phyloP scores from a whole-genome alignment of 805 yeast species.

The Dipodascus geniculatus region DNA sequence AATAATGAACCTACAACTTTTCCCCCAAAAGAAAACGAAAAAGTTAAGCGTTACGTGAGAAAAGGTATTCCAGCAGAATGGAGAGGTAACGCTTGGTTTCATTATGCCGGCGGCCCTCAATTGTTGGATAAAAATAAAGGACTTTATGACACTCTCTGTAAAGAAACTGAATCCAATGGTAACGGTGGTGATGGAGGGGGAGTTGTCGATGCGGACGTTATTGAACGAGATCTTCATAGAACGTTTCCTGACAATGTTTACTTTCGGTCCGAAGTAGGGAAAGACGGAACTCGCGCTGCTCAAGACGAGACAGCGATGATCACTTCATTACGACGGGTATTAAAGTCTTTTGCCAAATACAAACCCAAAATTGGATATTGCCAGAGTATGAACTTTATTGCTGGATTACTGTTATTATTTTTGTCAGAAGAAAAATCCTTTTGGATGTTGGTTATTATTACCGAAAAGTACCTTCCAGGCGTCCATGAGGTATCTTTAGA shows the following conservation, averaged over 20 bases:
- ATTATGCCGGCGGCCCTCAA: slow-evolving; percentile 79
- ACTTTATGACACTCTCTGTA: slow-evolving; percentile 57
- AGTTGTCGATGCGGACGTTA: slow-evolving; percentile 63
- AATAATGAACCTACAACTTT: slow-evolving; percentile 45
- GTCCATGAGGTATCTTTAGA: slow-evolving; percentile 83
- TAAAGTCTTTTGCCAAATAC: slow-evolving; percentile 72
- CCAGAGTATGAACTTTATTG: slow-evolving; percentile 86
- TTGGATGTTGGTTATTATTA: slow-evolving; percentile 91
- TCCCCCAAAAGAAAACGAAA: slow-evolving; percentile 66
- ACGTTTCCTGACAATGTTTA: slow-evolving; percentile 90
- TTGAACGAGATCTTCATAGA: slow-evolving; percentile 85
- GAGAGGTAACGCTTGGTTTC: slow-evolving; percentile 97
- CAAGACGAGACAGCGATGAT: slow-evolving; percentile 52
- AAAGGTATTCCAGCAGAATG: slow-evolving; percentile 95
- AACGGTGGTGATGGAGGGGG: slow-evolving; percentile 28
- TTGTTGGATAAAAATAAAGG: slow-evolving; percentile 58
- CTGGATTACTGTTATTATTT: slow-evolving; percentile 73
- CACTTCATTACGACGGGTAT: slow-evolving; percentile 63
- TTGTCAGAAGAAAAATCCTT: slow-evolving; percentile 84
- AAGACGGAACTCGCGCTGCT: slow-evolving; percentile 7
- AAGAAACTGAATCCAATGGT: slow-evolving; percentile 39
- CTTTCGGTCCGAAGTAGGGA: slow-evolving; percentile 40
- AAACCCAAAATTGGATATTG: slow-evolving; percentile 92
- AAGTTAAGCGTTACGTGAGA: slow-evolving; percentile 63
- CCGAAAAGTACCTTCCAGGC: slow-evolving; percentile 78